Conservation (phyloP, 2,329 filamentous ascomycete genomes). For the Trichoderma semiorbis region DNA sequence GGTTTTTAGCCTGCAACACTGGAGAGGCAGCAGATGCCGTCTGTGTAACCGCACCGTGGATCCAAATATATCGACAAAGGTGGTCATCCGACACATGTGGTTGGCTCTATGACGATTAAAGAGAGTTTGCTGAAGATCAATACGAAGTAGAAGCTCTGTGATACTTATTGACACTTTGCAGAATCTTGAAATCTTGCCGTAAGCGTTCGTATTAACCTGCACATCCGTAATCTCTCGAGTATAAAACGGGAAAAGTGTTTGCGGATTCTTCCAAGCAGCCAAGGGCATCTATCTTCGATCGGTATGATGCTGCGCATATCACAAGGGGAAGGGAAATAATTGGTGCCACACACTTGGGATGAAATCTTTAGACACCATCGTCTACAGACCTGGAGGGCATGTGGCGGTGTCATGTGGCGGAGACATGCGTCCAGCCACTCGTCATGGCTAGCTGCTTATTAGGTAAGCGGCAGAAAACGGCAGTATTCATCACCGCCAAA, state of each 20-base stretch:
- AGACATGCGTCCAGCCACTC: not conserved
- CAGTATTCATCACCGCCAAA: constrained; percentile 26
- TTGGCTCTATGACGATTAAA: not conserved
- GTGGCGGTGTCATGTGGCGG: not conserved
- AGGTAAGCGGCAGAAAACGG: constrained; percentile 23
- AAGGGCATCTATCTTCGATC: not conserved
- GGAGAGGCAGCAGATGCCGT: not conserved
- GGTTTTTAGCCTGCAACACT: not conserved
- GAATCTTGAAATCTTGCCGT: not conserved
- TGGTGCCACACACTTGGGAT: not conserved
- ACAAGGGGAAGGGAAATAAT: not conserved
- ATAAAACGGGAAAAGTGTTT: not conserved
- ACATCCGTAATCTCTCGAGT: not conserved
- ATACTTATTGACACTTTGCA: not conserved
- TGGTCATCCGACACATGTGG: not conserved
- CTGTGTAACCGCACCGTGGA: not conserved
- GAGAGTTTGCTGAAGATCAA: not conserved
- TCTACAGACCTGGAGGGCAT: not conserved
- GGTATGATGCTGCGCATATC: not conserved
- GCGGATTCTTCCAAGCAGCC: not conserved
- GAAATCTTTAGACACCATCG: not conserved
- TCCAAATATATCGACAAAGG: not conserved
- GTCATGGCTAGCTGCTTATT: not conserved
- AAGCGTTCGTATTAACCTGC: not conserved
- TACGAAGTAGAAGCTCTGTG: not conserved